Evolutionary conservation across 1,139 yeast species (phyloP).

Genomic region (Protomyces lactucae-debilis): DNA sequence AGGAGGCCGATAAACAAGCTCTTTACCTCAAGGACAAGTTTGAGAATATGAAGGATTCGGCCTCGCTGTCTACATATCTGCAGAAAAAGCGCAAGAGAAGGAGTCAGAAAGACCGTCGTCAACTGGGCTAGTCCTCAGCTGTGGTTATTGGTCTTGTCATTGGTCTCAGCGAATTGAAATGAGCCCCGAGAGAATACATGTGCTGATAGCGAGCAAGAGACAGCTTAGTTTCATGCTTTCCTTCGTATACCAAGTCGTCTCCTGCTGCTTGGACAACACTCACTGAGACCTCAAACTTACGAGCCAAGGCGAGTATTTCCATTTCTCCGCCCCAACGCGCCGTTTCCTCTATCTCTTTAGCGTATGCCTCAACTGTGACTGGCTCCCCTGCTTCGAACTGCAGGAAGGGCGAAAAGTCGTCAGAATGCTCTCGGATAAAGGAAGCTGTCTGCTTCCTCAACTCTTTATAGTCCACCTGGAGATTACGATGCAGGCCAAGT

Average conservation of each 20-base stretch:
- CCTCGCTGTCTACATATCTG: slow-evolving; percentile 72
- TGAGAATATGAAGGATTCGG: slow-evolving; percentile 74
- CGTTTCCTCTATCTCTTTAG: slow-evolving; percentile 61
- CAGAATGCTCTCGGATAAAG: slow-evolving; percentile 58
- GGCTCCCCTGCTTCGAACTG: slow-evolving; percentile 64
- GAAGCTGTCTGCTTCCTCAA: slow-evolving; percentile 63
- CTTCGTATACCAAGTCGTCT: slow-evolving; percentile 54
- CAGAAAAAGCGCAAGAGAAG: slow-evolving; percentile 92
- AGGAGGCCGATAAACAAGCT: slow-evolving; percentile 71
- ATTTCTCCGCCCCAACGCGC: slow-evolving; percentile 96
- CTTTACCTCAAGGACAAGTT: slow-evolving; percentile 83
- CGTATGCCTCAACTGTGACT: slow-evolving; percentile 64
- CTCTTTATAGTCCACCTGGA: slow-evolving; percentile 46
- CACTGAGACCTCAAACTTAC: slow-evolving; percentile 64
- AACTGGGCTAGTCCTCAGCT: not conserved
- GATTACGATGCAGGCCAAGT: slow-evolving; percentile 49
- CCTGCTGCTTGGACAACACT: slow-evolving; percentile 72
- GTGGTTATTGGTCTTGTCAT: slow-evolving; percentile 39
- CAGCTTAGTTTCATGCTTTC: slow-evolving; percentile 46
- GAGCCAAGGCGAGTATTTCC: slow-evolving; percentile 76
- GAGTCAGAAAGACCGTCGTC: slow-evolving; percentile 74
- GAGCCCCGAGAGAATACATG: slow-evolving; percentile 87
- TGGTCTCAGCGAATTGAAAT: slow-evolving; percentile 71
- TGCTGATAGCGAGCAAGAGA: slow-evolving; percentile 74
- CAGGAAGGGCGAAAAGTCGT: slow-evolving; percentile 73